These are phyloP conservation scores for Rhazya stricta DNA, from an alignment of 257 asterid species.

Conservation along the genomic window DNA sequence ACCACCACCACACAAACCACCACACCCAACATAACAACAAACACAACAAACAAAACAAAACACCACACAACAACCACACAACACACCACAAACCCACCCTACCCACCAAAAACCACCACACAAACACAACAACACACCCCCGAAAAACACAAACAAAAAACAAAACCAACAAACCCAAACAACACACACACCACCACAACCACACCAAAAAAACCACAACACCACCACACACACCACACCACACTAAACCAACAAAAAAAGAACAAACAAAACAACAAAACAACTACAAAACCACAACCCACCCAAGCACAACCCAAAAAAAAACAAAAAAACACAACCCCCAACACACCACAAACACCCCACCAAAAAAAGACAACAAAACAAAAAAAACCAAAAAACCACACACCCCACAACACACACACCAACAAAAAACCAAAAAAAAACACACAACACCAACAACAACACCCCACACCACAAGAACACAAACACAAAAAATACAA, in stretches of 20 bases:
- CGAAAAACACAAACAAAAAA: not conserved
- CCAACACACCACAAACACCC: too few relatives aligned
- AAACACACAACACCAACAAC: not conserved
- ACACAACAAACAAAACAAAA: not conserved
- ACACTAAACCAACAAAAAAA: not conserved
- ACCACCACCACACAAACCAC: not conserved
- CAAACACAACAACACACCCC: not conserved
- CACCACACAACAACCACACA: not conserved
- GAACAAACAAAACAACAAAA: not conserved
- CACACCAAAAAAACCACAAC: not conserved
- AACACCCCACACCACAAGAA: too few relatives aligned
- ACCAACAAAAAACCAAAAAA: not conserved
- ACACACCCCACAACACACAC: not conserved
- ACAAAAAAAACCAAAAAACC: not conserved
- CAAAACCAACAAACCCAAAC: not conserved
- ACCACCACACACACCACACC: not conserved
- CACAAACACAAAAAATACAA: not conserved
- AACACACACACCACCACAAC: not conserved
- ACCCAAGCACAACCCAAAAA: not conserved
- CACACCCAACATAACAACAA: not conserved
- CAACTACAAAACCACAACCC: not conserved
- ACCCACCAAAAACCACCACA: not conserved
- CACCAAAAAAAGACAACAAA: not conserved
- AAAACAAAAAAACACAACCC: not conserved
- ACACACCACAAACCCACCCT: not conserved